Base-by-base conservation (phyloP, 2,329 filamentous ascomycete species). In the Fusarium cyanostomum region DNA sequence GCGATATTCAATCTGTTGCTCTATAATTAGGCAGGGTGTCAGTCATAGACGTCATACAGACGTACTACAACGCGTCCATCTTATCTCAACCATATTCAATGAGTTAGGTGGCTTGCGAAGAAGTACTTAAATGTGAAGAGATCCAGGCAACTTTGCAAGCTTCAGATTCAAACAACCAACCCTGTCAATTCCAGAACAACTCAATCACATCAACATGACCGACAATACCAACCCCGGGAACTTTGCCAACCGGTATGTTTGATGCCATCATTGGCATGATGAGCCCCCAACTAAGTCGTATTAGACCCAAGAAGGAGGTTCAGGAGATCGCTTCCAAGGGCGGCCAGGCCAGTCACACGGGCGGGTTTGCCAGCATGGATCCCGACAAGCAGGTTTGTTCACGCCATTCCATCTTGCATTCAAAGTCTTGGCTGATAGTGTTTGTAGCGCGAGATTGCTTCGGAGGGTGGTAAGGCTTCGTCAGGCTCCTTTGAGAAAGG, bases 401-500 rank as follows among this genome's bases (percentile, higher is more conserved):
- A 26, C 48, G n/a, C 69, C 72, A 62, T 45, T n/a, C n/a, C n/a
- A n/a, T 67, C 34, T 15, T 75, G 63, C 73, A 75, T 54, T 26
- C 18, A 38, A 5, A 3, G 4, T 21, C 5, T 12, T 5, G 7
- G 15, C 26, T 64, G 8, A 66, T 28, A 13, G 3, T 15, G 0
- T 2, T 13, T 41, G 0, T 4, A 59, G 83, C 75, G 77, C 16
- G 79, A 86, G 2, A 85, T 86, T 56, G 84, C 84, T 2, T 86
- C 84, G 10, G 76, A 78, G 71, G 84, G 84, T 9, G 84, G 83
- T 5, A 75, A 85, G 48, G 80, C 81, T 0, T 85, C 83, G 0
- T 76, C 78, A 31, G 83, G 84, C 5, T 83, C 79, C 4, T 87
- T 87, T 51, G 80, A 86, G 66, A 78, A 79, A 1, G 82, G 84